phyloP scores from a whole-genome alignment of 306 rosid species.

The Quercus gilva region DNA sequence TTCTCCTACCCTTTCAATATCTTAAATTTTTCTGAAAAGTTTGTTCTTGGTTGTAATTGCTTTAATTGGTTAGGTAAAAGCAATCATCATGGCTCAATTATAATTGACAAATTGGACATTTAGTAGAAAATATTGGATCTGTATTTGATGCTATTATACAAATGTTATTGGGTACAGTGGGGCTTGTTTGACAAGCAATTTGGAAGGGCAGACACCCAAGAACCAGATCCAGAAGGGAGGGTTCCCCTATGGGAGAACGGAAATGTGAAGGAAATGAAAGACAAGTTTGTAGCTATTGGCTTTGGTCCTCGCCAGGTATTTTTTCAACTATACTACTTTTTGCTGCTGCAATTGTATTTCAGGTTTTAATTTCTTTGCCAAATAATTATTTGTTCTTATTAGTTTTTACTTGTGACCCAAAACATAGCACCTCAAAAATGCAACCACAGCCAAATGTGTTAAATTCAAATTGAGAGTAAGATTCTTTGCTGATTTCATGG shows the following conservation, averaged over 20 bases:
- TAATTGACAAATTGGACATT: neutral
- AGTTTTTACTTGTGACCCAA: neutral
- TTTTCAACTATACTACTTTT: conserved; percentile 3
- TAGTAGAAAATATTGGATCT: neutral
- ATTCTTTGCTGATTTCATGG: neutral
- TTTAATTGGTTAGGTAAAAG: neutral
- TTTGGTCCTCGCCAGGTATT: conserved; percentile 93
- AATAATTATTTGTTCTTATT: neutral
- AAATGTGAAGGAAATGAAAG: conserved; percentile 84
- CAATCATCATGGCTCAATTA: too few relatives aligned
- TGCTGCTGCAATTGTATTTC: conserved; percentile 12
- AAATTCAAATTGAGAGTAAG: neutral
- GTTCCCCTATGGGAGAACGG: conserved; percentile 85
- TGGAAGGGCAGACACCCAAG: conserved; percentile 87
- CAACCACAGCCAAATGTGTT: neutral
- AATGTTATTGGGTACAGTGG: conserved; percentile 63
- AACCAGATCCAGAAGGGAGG: conserved; percentile 92
- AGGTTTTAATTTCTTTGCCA: neutral
- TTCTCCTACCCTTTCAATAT: too few relatives aligned
- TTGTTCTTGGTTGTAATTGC: neutral
- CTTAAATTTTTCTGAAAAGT: too few relatives aligned
- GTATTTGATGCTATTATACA: neutral
- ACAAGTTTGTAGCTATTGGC: conserved; percentile 83
- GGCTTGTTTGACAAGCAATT: conserved; percentile 75
- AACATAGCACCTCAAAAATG: neutral